Evolutionary conservation across 164 flowering plant genomes (phyloP).

Genomic region (Warburgia ugandensis): DNA sequence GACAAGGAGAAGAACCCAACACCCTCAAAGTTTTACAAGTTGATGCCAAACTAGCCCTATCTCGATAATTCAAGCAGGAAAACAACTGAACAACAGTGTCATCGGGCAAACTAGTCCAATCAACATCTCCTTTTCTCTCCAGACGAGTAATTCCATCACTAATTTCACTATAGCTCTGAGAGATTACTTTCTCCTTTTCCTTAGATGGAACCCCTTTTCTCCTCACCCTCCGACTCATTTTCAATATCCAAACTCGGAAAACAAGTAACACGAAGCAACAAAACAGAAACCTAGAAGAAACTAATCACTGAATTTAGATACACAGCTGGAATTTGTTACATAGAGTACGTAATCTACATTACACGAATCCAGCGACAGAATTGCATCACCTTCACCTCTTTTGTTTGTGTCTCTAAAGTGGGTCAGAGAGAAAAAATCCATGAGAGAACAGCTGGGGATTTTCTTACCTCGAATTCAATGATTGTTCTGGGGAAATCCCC

Average conservation of each 20-base stretch:
- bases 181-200: constrained; percentile 42
- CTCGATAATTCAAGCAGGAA: constrained; percentile 75
- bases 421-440: background rate
- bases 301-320: background rate
- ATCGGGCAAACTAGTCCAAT: constrained; percentile 86
- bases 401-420: background rate
- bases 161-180: constrained; percentile 26
- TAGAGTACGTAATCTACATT: background rate
- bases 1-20: constrained; percentile 54
- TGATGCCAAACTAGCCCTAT: constrained; percentile 82
- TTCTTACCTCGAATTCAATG: too few relatives aligned
- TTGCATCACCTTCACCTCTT: background rate
- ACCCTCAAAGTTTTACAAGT: constrained; percentile 71
- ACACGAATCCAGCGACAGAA: background rate
- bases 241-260: constrained; percentile 12
- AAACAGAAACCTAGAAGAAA: constrained; percentile 6
- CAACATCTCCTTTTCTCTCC: constrained; percentile 33
- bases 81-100: constrained; percentile 88
- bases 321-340: background rate
- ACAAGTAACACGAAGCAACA: background rate
- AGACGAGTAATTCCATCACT: constrained; percentile 25
- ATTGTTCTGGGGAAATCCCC: too few relatives aligned
- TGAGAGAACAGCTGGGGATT: background rate
- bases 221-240: constrained; percentile 82
- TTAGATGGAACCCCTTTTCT: constrained; percentile 40